Conservation (phyloP, 805 yeast genomes). For the Yarrowia hollandica region DNA sequence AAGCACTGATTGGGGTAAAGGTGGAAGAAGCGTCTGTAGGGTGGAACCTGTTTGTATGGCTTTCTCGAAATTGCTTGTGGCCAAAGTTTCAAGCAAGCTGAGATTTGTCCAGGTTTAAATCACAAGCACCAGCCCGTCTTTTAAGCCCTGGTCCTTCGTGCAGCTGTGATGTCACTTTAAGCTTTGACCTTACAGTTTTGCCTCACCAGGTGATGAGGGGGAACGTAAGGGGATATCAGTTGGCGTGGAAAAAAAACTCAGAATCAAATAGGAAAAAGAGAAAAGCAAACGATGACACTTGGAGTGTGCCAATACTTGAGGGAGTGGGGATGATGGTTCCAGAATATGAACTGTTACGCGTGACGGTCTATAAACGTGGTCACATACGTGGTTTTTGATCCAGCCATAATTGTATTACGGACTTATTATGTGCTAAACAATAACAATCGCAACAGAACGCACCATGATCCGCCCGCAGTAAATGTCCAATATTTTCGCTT, state of each 20-base stretch:
- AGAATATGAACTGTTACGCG: too few species aligned
- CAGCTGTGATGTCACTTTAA: conserved; percentile 25
- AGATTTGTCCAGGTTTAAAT: conserved; percentile 23
- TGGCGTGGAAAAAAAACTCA: conserved; percentile 5
- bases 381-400: too few species aligned
- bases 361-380: too few species aligned
- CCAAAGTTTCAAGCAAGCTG: conserved; percentile 10
- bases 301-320: too few species aligned
- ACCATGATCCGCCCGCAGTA: background rate
- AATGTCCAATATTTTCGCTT: background rate
- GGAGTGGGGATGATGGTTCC: too few species aligned
- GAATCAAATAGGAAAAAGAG: background rate
- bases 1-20: background rate
- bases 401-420: too few species aligned
- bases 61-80: background rate
- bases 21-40: background rate
- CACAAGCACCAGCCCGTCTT: conserved; percentile 27
- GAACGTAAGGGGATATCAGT: conserved; percentile 21
- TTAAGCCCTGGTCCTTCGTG: conserved; percentile 24
- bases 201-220: conserved; percentile 29
- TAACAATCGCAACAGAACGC: background rate
- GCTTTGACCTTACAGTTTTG: conserved; percentile 23
- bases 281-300: background rate
- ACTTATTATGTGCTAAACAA: background rate
- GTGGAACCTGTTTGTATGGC: background rate